A percentile compares a stretch with the other conserved stretches of the same genome.
phyloP scores from a whole-genome alignment of 257 asterid genomes.

The Gentiana macrophylla region DNA sequence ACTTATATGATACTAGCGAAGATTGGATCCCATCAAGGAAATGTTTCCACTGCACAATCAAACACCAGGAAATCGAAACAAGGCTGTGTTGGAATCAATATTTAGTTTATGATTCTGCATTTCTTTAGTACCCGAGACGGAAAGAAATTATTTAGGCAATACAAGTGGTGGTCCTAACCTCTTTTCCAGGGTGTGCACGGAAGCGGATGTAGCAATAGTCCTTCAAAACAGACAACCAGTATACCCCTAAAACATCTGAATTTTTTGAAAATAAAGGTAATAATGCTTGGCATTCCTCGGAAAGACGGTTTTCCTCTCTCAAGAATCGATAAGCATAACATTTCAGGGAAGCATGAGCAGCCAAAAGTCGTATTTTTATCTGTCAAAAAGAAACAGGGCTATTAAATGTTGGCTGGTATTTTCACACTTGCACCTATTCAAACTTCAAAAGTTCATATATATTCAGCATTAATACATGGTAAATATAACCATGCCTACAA shows the following conservation, averaged over 20 bases:
- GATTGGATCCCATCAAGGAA: constrained; percentile 96
- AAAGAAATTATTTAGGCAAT: constrained; percentile 8
- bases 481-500: too few relatives aligned
- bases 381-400: constrained; percentile 23
- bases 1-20: constrained; percentile 55
- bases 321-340: constrained; percentile 73
- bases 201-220: constrained; percentile 68
- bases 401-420: constrained; percentile 13
- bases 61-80: constrained; percentile 13
- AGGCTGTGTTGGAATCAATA: constrained; percentile 7
- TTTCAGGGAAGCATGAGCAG: constrained; percentile 94
- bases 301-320: constrained; percentile 52
- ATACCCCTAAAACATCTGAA: constrained; percentile 63
- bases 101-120: background rate
- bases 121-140: background rate
- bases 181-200: constrained; percentile 41
- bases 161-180: constrained; percentile 42
- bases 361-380: constrained; percentile 93
- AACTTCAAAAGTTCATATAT: too few relatives aligned
- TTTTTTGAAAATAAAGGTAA: constrained; percentile 77
- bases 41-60: constrained; percentile 73
- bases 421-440: background rate
- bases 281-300: constrained; percentile 67
- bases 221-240: constrained; percentile 86
- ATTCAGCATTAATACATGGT: too few relatives aligned